Evolutionary conservation across 352 stramenopile genomes (phyloP), one percentile per base, ranked within the genome.

Genomic region (Pythium dissotocum): DNA sequence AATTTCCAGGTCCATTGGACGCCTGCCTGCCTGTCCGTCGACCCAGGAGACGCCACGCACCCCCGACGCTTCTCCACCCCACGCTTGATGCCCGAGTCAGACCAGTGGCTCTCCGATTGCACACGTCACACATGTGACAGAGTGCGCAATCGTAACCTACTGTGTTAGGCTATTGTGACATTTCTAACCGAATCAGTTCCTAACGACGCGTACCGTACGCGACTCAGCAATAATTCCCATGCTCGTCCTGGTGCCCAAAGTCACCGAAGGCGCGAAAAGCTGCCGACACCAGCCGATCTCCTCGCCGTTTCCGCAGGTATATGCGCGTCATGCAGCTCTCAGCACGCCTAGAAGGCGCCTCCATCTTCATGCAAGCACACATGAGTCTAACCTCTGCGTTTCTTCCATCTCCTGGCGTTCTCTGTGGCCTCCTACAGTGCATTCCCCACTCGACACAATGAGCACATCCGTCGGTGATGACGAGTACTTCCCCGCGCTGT

Each of bases 401-500:
- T 53, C 12, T 40, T 2, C 24, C 16, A 2, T 54, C 36, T 58
- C 35, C 49, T n/a, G 18, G 35, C 33, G 48, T n/a, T 32, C 48
- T 56, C 21, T 38, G n/a, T 28, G 28, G 32, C 26, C 28, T 13
- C 40, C 49, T 44, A 35, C n/a, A 49, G 38, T 46, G 40, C 16
- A 65, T 48, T 52, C 24, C 44, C 26, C 18, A 60, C 1, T 8
- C n/a, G 9, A 9, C 58, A 42, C 35, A 21, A 75, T 75, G 68
- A 75, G 62, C 42, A 61, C 68, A 4, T 46, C 62, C 9, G 38
- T 75, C 33, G 63, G 62, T 4, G 85, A 93, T 21, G 83, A 93
- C 32, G 85, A 93, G 52, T 93, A 88, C 72, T 93, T 93, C 55
- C 85, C 85, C 38, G 83, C 82, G 18, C 80, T 91, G 57, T 73